Percentiles rank a stretch among this genome's conserved stretches.
Conservation (phyloP, 768 basidiomycete species). For the Scleroderma bovista region DNA sequence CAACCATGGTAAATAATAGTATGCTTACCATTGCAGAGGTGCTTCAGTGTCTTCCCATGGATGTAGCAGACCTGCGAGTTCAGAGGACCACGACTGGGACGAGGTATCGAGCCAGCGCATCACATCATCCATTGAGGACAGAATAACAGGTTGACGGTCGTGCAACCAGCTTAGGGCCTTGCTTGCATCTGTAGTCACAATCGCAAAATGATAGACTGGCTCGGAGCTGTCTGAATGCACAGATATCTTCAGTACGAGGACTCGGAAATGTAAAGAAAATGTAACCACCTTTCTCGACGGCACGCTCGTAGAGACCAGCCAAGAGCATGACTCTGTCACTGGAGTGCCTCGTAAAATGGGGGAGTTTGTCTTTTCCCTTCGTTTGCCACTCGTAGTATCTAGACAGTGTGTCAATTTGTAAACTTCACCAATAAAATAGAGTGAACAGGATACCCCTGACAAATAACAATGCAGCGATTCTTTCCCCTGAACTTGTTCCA, state of each 20-base stretch:
- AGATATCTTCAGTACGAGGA: background rate
- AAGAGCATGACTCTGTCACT: slow-evolving; percentile 69
- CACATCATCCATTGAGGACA: slow-evolving; percentile 56
- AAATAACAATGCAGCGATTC: slow-evolving; percentile 82
- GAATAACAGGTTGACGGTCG: slow-evolving; percentile 82
- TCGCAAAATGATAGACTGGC: slow-evolving; percentile 76
- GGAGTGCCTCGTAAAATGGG: slow-evolving; percentile 73
- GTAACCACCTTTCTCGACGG: slow-evolving; percentile 52
- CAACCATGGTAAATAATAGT: background rate
- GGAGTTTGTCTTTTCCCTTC: slow-evolving; percentile 72
- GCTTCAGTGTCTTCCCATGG: slow-evolving; percentile 47
- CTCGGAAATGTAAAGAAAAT: background rate
- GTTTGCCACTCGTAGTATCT: slow-evolving; percentile 96
- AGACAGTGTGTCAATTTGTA: background rate
- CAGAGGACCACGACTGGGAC: slow-evolving; percentile 55
- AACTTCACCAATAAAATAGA: too few species aligned
- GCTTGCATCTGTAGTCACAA: slow-evolving; percentile 79
- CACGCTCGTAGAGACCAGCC: slow-evolving; percentile 82
- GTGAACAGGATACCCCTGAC: slow-evolving; percentile 52
- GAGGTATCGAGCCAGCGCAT: slow-evolving; percentile 78
- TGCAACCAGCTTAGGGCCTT: slow-evolving; percentile 81
- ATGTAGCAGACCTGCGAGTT: slow-evolving; percentile 53
- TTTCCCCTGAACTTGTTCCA: slow-evolving; percentile 80
- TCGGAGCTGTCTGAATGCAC: slow-evolving; percentile 41
- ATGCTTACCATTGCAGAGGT: slow-evolving; percentile 63